Base-by-base conservation (phyloP, 1,284 basidiomycete species). In the Leucoagaricus sp. region DNA sequence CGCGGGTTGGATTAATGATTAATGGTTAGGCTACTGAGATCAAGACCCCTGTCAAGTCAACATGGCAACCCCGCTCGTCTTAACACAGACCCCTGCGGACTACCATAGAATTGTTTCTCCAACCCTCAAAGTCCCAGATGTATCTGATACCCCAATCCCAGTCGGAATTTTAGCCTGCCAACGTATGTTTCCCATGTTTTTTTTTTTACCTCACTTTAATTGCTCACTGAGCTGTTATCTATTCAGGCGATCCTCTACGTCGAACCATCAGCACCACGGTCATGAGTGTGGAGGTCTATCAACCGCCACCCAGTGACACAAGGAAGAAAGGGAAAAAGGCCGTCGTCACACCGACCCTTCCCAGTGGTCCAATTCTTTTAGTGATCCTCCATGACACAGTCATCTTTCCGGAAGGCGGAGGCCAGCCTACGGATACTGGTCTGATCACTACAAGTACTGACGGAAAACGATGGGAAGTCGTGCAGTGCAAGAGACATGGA, bases 331-430 rank as follows among this genome's bases (percentile, higher is more conserved):
- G 66, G 8, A 85, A 84, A 66, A 84, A 84, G 65, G 71, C 80
- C n/a, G 81, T 83, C 48, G 65, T 80, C 10, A 62, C 76, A 9
- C 75, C 79, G 12, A 68, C 74, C 31, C 63, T 78, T n/a, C 75
- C 79, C 1, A 69, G 66, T 12, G 76, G 74, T 46, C 79, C 81
- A 4, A 69, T 84, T 15, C 73, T 88, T 31, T 83, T 87, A 62
- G 74, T 95, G 3, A 78, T 89, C 60, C 72, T 92, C 38, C 84
- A 88, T 58, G 93, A 95, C 69, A 94, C 91, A 1, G 79, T 93
- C n/a, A 80, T 94, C 44, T 95, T 95, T 66, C 93, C 93, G 0
- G 93, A 95, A 72, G 91, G 92, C 12, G 93, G 93, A 13, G 92
- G 91, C 2, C 93, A 96, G 64, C 90, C 91, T 0, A 86, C 86